Percentiles rank a stretch among this genome's conserved stretches.
Conservation (phyloP, 805 yeast genomes). For the Candida montana region DNA sequence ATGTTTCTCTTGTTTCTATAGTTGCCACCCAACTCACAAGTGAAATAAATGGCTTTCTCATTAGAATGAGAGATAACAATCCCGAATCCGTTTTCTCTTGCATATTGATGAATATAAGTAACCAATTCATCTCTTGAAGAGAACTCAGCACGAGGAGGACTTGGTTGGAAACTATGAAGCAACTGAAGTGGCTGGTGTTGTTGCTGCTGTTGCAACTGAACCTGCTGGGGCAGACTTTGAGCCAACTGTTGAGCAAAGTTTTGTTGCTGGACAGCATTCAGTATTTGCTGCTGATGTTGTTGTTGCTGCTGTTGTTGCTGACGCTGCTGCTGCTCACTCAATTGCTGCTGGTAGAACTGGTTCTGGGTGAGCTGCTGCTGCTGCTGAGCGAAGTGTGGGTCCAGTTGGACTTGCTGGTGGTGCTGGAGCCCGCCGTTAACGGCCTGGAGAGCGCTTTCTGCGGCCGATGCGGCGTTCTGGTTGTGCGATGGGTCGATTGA, state of each 20-base stretch:
- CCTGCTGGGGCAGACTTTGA: constrained; percentile 20
- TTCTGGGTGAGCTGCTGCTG: constrained; percentile 17
- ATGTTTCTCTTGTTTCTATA: constrained; percentile 28
- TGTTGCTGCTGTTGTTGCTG: constrained; percentile 13
- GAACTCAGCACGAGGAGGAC: constrained; percentile 22
- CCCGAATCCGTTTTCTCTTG: constrained; percentile 28
- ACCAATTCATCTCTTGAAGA: constrained; percentile 20
- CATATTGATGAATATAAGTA: constrained; percentile 24
- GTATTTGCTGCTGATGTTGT: constrained; percentile 16
- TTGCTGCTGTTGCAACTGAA: neutral
- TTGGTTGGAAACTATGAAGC: constrained; percentile 16
- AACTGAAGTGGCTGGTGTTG: neutral
- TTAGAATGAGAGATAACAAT: constrained; percentile 28
- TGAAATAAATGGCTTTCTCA: constrained; percentile 27
- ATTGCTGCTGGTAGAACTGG: constrained; percentile 20
- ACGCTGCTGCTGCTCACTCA: constrained; percentile 16
- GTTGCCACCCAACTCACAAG: constrained; percentile 27
- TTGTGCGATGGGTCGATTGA: constrained; percentile 15
- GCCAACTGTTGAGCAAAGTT: constrained; percentile 19
- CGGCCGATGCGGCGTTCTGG: constrained; percentile 16
- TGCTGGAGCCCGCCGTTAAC: constrained; percentile 13
- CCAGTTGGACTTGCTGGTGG: constrained; percentile 14
- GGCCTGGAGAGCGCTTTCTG: constrained; percentile 23
- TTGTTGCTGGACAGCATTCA: constrained; percentile 12
- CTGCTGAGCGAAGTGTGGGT: constrained; percentile 8